A percentile compares a stretch with the other conserved stretches of the same genome.
Evolutionary conservation across 2,329 filamentous ascomycete genomes (phyloP).

Genomic region (Alternaria sp.): DNA sequence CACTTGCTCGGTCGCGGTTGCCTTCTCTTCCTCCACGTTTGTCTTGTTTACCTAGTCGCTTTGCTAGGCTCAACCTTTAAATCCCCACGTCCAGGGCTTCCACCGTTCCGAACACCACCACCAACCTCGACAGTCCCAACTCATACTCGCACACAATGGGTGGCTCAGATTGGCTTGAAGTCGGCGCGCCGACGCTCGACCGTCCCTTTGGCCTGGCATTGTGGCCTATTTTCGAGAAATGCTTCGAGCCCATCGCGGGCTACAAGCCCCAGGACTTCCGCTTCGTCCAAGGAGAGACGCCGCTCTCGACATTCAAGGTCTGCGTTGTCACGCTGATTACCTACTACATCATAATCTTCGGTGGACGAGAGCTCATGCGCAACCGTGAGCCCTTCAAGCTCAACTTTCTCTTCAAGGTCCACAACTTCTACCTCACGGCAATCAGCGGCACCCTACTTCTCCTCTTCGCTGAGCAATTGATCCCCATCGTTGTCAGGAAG

Average conservation of each 20-base stretch:
- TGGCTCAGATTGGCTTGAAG: constrained; percentile 59
- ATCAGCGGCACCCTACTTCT: constrained; percentile 81
- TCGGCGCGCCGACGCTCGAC: constrained; percentile 78
- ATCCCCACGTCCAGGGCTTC: constrained; percentile 4
- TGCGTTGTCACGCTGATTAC: constrained; percentile 79
- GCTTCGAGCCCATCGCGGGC: constrained; percentile 76
- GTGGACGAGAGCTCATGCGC: constrained; percentile 91
- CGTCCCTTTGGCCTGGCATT: constrained; percentile 88
- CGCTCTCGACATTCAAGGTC: constrained; percentile 87
- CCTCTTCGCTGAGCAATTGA: constrained; percentile 88
- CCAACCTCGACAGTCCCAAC: constrained; percentile 2
- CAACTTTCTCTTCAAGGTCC: constrained; percentile 87
- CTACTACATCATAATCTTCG: constrained; percentile 95
- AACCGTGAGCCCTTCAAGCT: constrained; percentile 84
- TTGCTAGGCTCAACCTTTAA: constrained; percentile 15
- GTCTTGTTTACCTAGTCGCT: constrained; percentile 19
- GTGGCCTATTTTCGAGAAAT: constrained; percentile 94
- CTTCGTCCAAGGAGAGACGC: constrained; percentile 81
- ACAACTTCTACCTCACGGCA: constrained; percentile 92
- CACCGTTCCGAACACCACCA: constrained; percentile 2
- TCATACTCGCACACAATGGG: constrained; percentile 51
- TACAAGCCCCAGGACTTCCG: constrained; percentile 86
- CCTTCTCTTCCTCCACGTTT: constrained; percentile 18
- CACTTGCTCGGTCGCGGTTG: constrained; percentile 27
- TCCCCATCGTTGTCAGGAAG: constrained; percentile 78